phyloP scores from a whole-genome alignment of 202 grass and related monocot species.

The Saccharum hybrid region DNA sequence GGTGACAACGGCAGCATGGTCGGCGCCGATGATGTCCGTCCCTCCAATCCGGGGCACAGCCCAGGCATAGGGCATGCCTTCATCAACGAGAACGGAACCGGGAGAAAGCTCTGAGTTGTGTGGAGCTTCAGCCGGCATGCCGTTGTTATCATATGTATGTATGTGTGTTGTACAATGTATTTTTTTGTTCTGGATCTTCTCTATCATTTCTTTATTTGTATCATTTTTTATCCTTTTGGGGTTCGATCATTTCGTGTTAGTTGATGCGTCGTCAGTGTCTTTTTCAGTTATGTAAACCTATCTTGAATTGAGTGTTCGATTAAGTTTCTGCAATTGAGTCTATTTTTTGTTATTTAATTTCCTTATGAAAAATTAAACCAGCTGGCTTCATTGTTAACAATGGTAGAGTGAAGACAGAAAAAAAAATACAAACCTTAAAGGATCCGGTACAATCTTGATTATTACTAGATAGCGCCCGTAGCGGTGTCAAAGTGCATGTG shows the following conservation, averaged over 20 bases:
- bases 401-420: neutral
- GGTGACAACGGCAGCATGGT: constrained; percentile 20
- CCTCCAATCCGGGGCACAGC: constrained; percentile 50
- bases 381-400: no score
- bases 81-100: constrained; percentile 24
- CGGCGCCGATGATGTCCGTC: constrained; percentile 30
- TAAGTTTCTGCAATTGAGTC: neutral
- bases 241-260: neutral
- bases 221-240: neutral
- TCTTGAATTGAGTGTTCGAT: neutral
- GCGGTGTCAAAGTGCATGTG: neutral
- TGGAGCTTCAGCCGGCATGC: neutral
- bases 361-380: neutral
- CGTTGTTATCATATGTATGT: constrained; percentile 6
- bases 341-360: neutral
- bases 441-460: no score
- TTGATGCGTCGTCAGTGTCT: neutral
- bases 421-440: neutral
- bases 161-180: neutral
- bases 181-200: neutral
- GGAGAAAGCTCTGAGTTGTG: constrained; percentile 33
- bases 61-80: constrained; percentile 56
- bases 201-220: neutral
- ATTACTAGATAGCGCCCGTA: no score
- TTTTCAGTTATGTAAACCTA: neutral